Evolutionary conservation across 352 stramenopile species (phyloP).

Genomic region (Phytophthora pistaciae): DNA sequence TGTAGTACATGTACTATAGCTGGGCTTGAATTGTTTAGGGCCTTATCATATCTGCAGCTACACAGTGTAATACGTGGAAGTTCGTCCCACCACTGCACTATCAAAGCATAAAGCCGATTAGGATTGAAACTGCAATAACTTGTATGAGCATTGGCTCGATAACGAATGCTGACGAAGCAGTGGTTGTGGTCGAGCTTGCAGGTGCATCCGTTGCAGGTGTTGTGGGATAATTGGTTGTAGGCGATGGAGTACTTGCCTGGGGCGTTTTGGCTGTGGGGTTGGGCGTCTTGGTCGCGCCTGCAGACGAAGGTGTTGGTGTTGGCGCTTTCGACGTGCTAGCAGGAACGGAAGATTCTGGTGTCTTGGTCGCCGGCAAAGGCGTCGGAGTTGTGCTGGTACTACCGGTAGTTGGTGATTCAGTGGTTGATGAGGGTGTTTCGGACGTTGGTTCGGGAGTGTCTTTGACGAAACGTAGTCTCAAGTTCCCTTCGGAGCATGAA

Average conservation of each 20-base stretch:
- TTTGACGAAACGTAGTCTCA: background rate
- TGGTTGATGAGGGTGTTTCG: background rate
- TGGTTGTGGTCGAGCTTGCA: background rate
- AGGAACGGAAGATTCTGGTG: background rate
- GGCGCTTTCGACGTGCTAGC: background rate
- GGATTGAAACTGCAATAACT: background rate
- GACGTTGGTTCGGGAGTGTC: background rate
- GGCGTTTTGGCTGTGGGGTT: background rate
- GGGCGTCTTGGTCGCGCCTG: too few relatives aligned
- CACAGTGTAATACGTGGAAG: too few relatives aligned
- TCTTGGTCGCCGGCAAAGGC: background rate
- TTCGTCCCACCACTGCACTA: too few relatives aligned
- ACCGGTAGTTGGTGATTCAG: background rate
- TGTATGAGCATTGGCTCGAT: background rate
- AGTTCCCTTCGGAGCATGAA: background rate
- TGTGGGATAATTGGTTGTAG: background rate
- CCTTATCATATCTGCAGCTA: too few relatives aligned
- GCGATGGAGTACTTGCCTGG: background rate
- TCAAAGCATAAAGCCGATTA: background rate
- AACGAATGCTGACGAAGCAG: background rate
- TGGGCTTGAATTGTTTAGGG: too few relatives aligned
- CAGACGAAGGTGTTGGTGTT: background rate
- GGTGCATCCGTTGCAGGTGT: background rate
- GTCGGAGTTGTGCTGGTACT: slow-evolving; percentile 1
- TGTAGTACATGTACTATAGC: too few relatives aligned